These are phyloP conservation scores for Pythium brassicae DNA, from an alignment of 352 stramenopile species.

Conservation along the genomic window DNA sequence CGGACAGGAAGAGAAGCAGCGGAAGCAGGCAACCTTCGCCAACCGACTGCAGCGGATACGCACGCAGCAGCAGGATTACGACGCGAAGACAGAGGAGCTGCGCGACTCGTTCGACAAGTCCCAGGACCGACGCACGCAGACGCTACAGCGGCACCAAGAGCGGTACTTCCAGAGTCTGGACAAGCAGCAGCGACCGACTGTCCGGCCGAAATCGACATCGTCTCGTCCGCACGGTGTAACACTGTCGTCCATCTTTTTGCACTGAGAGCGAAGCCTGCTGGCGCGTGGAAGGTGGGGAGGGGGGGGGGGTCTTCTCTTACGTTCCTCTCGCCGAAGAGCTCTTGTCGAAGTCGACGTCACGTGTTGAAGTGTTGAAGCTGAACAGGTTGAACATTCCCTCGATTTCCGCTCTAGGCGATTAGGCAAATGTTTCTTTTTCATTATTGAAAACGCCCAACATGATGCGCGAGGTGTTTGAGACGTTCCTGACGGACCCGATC, in stretches of 20 bases:
- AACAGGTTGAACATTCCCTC: no score
- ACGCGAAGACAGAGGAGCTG: slow-evolving; percentile 19
- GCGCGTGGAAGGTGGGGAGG: no score
- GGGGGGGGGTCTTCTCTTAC: no score
- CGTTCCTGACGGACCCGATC: slow-evolving; percentile 78
- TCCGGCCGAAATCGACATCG: neutral
- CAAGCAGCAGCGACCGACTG: slow-evolving; percentile 11
- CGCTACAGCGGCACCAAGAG: slow-evolving; percentile 34
- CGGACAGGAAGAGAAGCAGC: slow-evolving; percentile 50
- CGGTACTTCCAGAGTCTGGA: slow-evolving; percentile 36
- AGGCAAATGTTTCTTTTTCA: no score
- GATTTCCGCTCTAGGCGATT: no score
- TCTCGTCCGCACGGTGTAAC: neutral
- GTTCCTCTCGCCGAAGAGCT: no score
- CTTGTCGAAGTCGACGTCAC: no score
- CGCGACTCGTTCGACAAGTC: slow-evolving; percentile 20
- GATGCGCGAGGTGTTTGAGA: slow-evolving; percentile 80
- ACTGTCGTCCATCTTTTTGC: neutral
- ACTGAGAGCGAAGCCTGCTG: neutral
- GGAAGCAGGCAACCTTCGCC: slow-evolving; percentile 24
- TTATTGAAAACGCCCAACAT: slow-evolving; percentile 1
- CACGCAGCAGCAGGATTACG: slow-evolving; percentile 30
- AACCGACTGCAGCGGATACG: slow-evolving; percentile 38
- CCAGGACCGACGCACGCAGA: slow-evolving; percentile 34
- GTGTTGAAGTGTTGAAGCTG: no score